Conservation (phyloP, 306 rosid genomes). For the Senna tora region DNA sequence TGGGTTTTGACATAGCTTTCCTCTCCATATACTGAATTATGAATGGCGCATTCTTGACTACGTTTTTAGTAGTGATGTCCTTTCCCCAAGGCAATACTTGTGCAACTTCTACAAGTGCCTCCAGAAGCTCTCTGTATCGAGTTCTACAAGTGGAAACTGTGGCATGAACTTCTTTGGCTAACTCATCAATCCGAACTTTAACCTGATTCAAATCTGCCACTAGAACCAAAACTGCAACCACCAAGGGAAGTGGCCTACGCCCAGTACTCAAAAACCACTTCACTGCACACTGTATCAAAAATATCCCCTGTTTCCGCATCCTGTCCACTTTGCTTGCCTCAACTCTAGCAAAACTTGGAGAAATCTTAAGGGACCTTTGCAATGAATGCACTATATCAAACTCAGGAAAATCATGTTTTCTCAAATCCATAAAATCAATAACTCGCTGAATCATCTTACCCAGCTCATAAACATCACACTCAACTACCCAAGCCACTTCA, state of each 20-base stretch:
- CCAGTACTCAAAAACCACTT: slow-evolving; percentile 83
- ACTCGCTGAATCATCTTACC: slow-evolving; percentile 70
- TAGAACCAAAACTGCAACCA: slow-evolving; percentile 70
- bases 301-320: slow-evolving; percentile 68
- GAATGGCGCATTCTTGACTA: slow-evolving; percentile 61
- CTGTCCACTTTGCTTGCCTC: slow-evolving; percentile 40
- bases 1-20: slow-evolving; percentile 58
- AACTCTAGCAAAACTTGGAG: slow-evolving; percentile 25
- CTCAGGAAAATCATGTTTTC: slow-evolving; percentile 50
- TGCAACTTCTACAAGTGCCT: slow-evolving; percentile 71
- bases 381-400: slow-evolving; percentile 62
- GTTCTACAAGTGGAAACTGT: slow-evolving; percentile 56
- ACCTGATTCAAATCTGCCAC: slow-evolving; percentile 66
- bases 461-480: slow-evolving; percentile 57
- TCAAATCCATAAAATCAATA: slow-evolving; percentile 55
- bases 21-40: slow-evolving; percentile 78
- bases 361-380: slow-evolving; percentile 54
- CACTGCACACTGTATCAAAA: slow-evolving; percentile 69
- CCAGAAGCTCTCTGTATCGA: slow-evolving; percentile 67
- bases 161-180: slow-evolving; percentile 63
- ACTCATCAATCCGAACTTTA: slow-evolving; percentile 50
- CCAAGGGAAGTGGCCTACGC: slow-evolving; percentile 72
- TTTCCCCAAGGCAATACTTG: slow-evolving; percentile 88
- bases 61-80: slow-evolving; percentile 66
- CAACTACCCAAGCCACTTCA: slow-evolving; percentile 53